Evolutionary conservation across 1,284 basidiomycete genomes (phyloP).

Genomic region (Trichosporon sp.): DNA sequence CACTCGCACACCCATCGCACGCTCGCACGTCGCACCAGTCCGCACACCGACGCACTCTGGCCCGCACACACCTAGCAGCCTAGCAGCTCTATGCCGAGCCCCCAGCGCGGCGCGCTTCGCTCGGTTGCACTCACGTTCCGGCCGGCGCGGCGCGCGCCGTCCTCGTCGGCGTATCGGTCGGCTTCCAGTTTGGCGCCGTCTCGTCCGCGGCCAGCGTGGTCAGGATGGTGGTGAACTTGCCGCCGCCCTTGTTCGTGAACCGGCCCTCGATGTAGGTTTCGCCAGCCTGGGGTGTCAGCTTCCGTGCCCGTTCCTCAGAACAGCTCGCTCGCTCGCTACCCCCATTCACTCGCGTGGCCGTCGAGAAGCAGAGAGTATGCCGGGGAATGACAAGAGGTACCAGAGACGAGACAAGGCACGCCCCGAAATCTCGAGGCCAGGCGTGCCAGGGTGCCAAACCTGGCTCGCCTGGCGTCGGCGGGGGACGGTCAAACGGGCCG

Average conservation of each 20-base stretch:
- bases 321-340: too few relatives aligned
- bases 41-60: too few relatives aligned
- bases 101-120: not conserved
- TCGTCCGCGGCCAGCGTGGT: not conserved
- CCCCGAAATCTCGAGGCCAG: too few relatives aligned
- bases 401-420: too few relatives aligned
- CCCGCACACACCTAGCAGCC: too few relatives aligned
- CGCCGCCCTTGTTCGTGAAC: not conserved
- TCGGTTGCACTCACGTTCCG: not conserved
- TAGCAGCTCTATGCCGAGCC: not conserved
- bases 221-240: not conserved
- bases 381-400: too few relatives aligned
- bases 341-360: too few relatives aligned
- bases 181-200: not conserved
- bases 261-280: slow-evolving; percentile 1
- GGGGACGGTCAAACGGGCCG: too few relatives aligned
- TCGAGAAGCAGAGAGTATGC: too few relatives aligned
- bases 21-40: too few relatives aligned
- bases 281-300: not conserved
- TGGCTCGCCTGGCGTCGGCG: too few relatives aligned
- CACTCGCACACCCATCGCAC: not conserved
- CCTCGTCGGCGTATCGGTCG: not conserved
- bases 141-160: not conserved
- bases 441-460: too few relatives aligned
- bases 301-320: not conserved